Evolutionary conservation across 163 green algal genomes (phyloP), one percentile per base, ranked within the genome.

Genomic region (Chloromonas sp.): DNA sequence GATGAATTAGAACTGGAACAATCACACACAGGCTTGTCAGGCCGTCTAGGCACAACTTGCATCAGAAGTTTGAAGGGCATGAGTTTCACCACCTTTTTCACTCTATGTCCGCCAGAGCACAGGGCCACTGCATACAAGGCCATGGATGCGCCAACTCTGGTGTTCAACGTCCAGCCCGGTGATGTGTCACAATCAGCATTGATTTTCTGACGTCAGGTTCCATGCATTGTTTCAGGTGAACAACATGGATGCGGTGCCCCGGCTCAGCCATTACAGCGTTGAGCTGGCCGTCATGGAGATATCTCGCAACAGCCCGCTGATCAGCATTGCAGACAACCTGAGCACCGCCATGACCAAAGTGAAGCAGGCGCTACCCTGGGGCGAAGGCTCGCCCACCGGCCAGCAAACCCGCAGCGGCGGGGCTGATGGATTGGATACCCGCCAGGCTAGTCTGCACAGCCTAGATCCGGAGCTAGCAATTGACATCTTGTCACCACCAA

Each of bases 231-330:
- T 60, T 58, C 14, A 84, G 85, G 74, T 85, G 85, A 87, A 87
- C 78, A 3, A 82, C 70, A 83, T 83, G 2, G 93, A 96, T 82
- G 85, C 89, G 0, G 87, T 96, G 60, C 91, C 91, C 57, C 87
- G 93, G 58, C 86, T 96, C 60, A 92, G 84, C 66, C 90, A 92
- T 82, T 92, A 92, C 81, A 89, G 80, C 1, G 93, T 96, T 58
- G 93, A 96, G 85, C 84, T 86, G 79, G 88, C 92, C 61, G 89
- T 96, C 58, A n/a, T 95, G 81, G 93, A 96, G 80, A 84, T 95
- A 11, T 89, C 83, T 2, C 85, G 86, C 80, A 84, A 62, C 78
- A 91, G 87, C 81, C 87, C 87, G 87, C 87, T 1, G 83, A 81
- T 3, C 81, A 85, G 60, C 86, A 36, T 91, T 60, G 87, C 87